Evolutionary conservation across 257 asterid species (phyloP).

Genomic region (Nicotiana tabacum): DNA sequence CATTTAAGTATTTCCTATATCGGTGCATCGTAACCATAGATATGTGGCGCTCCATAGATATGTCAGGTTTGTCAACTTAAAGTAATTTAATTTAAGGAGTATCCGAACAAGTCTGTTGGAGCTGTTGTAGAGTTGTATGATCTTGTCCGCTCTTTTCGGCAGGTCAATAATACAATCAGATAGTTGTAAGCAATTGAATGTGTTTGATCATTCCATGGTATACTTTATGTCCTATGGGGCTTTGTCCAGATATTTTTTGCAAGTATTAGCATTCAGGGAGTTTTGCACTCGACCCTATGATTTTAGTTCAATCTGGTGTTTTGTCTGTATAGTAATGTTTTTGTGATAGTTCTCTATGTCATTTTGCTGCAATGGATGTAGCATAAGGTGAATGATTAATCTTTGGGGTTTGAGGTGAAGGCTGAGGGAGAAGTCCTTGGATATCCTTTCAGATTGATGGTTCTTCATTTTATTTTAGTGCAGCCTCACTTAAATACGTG

Average conservation of each 20-base stretch:
- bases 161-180: not conserved
- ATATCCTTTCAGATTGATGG: not conserved
- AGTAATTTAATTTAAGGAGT: too few species aligned
- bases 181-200: not conserved
- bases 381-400: not conserved
- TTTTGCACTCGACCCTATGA: not conserved
- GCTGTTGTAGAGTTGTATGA: not conserved
- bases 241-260: not conserved
- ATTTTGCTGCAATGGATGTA: not conserved
- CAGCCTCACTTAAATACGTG: not conserved
- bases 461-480: not conserved
- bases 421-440: not conserved
- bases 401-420: not conserved
- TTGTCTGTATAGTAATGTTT: not conserved
- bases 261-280: not conserved
- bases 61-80: too few species aligned
- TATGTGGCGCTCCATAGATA: too few species aligned
- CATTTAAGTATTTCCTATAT: too few species aligned
- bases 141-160: not conserved
- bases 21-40: too few species aligned
- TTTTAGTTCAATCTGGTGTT: not conserved
- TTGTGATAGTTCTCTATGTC: not conserved
- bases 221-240: not conserved
- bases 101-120: not conserved
- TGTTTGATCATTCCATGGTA: not conserved